These are phyloP conservation scores for Globisporangium nodosum DNA, from an alignment of 352 stramenopile genomes.

Conservation along the genomic window DNA sequence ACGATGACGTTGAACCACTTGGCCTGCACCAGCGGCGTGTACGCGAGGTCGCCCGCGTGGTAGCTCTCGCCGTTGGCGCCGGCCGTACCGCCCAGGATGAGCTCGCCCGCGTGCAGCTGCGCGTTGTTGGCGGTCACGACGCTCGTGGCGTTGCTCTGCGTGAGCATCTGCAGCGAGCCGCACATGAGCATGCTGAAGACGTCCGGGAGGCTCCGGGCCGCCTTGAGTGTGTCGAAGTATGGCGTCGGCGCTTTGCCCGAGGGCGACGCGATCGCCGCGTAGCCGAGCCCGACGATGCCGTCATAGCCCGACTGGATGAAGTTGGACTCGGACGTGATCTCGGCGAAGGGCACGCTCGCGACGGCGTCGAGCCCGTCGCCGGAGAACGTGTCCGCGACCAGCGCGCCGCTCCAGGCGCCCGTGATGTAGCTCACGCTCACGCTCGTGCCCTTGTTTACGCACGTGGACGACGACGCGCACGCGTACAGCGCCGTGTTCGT, in stretches of 20 bases:
- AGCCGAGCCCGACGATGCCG: constrained; percentile 69
- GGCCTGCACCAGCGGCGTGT: constrained; percentile 69
- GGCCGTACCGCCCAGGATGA: constrained; percentile 52
- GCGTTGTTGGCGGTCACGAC: constrained; percentile 17
- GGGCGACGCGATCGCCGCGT: constrained; percentile 55
- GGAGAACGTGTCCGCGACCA: constrained; percentile 72
- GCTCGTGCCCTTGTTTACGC: constrained; percentile 24
- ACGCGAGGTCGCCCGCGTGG: constrained; percentile 54
- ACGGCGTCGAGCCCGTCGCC: constrained; percentile 39
- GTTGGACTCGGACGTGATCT: constrained; percentile 49
- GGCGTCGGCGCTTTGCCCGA: constrained; percentile 33
- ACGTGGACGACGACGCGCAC: constrained; percentile 60
- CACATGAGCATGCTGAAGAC: constrained; percentile 78
- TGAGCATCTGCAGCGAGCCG: constrained; percentile 62
- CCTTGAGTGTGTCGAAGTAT: constrained; percentile 56
- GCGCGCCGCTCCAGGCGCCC: constrained; percentile 55
- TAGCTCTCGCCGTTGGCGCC: constrained; percentile 45
- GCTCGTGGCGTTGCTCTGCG: constrained; percentile 27
- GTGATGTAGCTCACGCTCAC: constrained; percentile 76
- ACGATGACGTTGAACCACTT: constrained; percentile 79
- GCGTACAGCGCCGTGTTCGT: constrained; percentile 62
- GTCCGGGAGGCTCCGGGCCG: constrained; percentile 26
- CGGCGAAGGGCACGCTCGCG: constrained; percentile 44
- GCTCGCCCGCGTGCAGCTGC: constrained; percentile 46
- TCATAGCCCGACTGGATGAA: constrained; percentile 75